Conservation (phyloP, 2,329 filamentous ascomycete species). For the Periconia digitata region DNA sequence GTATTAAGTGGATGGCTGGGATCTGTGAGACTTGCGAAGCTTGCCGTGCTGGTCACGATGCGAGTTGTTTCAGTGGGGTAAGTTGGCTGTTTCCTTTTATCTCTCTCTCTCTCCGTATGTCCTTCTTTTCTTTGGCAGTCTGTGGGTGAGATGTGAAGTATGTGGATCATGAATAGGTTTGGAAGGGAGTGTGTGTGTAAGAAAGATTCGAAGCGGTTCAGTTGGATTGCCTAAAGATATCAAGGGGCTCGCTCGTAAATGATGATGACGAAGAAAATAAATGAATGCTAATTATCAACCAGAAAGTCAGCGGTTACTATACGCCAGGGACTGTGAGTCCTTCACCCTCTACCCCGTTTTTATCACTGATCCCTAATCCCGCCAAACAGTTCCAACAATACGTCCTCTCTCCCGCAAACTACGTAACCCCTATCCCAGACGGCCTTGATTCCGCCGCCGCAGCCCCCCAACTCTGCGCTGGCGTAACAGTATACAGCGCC, state of each 20-base stretch:
- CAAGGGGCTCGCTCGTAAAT: no score
- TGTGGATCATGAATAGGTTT: neutral
- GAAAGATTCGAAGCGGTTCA: neutral
- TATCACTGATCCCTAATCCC: no score
- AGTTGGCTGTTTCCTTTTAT: constrained; percentile 10
- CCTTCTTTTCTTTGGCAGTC: neutral
- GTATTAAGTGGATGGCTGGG: constrained; percentile 67
- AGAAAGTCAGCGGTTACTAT: constrained; percentile 65
- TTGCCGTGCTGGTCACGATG: constrained; percentile 49
- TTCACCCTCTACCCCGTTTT: no score
- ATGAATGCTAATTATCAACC: neutral
- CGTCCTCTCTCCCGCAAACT: constrained; percentile 63
- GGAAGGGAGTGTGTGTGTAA: neutral
- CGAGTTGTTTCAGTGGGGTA: constrained; percentile 34
- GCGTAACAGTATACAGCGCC: constrained; percentile 64
- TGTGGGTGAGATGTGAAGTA: neutral
- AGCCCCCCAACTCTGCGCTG: constrained; percentile 83
- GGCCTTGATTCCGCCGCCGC: constrained; percentile 58
- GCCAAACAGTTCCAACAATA: constrained; percentile 79
- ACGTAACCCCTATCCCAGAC: constrained; percentile 71
- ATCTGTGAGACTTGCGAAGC: constrained; percentile 52
- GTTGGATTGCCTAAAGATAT: no score
- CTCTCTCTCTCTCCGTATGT: neutral
- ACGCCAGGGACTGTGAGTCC: constrained; percentile 70
- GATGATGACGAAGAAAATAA: no score